Base-by-base conservation (phyloP, 2,329 filamentous ascomycete genomes). In the Akanthomyces uredinophilus region DNA sequence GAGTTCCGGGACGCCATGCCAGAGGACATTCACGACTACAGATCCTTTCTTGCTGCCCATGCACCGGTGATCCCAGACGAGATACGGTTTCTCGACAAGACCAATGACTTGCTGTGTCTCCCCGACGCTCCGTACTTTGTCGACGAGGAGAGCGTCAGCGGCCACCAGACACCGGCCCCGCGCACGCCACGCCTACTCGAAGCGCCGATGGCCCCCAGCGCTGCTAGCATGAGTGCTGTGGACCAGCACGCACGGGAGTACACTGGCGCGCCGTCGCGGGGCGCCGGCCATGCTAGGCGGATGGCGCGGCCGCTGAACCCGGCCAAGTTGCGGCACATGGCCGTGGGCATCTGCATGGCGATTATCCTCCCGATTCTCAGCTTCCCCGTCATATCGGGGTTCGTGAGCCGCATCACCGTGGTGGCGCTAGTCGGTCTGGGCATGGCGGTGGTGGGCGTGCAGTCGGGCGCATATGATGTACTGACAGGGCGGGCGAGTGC, bases 51-150 rank as follows among this genome's bases (percentile, higher is more conserved):
- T 49, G 72, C 76, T 8, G 77, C 73, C 13, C 79, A 82, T 63
- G 76, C 77, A 37, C 81, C 83, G 7, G 81, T 91, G 52, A 81
- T 82, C 43, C 79, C 85, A 46, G 69, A 75, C 10, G 89, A 92
- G 71, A 79, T 80, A 2, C 77, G 77, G 4, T 90, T 90, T 67
- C 78, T 90, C 5, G 79, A 84, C 44, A 73, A 75, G 4, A 70
- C 75, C 14, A 74, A 81, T 5, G 87, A 89, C 65, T 77, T 89
- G 14, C 71, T 89, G 22, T 77, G 76, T 13, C 64, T 79, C 3
- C 56, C 64, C 4, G 35, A 22, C 49, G 27, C 27, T 13, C 41
- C 41, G 14, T 54, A 54, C 43, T 61, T 54, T 18, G 39, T 39
- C 22, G 22, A 47, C 32, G 43, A 44, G 5, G 46, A 60, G n/a